Conservation (phyloP, 2,329 filamentous ascomycete genomes). For the Fusarium succisae region DNA sequence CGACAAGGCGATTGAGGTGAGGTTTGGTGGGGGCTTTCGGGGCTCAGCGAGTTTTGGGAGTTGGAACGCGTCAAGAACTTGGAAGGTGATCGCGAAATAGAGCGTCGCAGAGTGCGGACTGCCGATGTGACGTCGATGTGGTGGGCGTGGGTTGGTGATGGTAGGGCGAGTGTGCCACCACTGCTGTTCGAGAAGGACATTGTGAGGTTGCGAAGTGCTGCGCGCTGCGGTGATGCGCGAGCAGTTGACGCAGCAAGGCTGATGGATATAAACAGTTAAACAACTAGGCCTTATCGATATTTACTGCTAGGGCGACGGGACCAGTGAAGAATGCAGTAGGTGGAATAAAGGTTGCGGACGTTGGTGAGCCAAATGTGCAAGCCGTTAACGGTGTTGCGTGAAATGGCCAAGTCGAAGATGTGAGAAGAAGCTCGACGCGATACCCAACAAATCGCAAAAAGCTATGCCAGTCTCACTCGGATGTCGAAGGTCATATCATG, state of each 20-base stretch:
- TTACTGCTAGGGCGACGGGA: constrained; percentile 7
- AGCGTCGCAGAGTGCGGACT: constrained; percentile 84
- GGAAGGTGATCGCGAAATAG: constrained; percentile 92
- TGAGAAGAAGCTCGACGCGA: constrained; percentile 34
- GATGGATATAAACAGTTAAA: constrained; percentile 37
- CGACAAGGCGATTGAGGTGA: constrained; percentile 64
- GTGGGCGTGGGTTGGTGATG: constrained; percentile 85
- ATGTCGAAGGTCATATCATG: constrained; percentile 43
- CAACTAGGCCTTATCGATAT: constrained; percentile 9
- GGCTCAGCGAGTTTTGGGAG: constrained; percentile 59
- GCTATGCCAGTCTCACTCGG: constrained; percentile 42
- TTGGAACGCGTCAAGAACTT: constrained; percentile 73
- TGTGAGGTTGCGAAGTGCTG: constrained; percentile 47
- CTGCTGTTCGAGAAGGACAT: constrained; percentile 69
- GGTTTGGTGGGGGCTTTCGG: constrained; percentile 57
- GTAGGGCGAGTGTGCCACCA: constrained; percentile 84
- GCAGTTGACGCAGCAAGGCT: constrained; percentile 42
- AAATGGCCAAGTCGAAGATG: constrained; percentile 20
- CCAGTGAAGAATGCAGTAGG: constrained; percentile 15
- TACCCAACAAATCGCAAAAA: constrained; percentile 40
- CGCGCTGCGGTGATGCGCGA: constrained; percentile 36
- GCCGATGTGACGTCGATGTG: constrained; percentile 84
- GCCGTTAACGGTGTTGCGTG: constrained; percentile 11
- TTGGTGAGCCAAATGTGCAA: constrained; percentile 14
- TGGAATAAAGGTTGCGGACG: constrained; percentile 7